Base-by-base conservation (phyloP, 2,329 filamentous ascomycete species). In the Beauveria medogensis region DNA sequence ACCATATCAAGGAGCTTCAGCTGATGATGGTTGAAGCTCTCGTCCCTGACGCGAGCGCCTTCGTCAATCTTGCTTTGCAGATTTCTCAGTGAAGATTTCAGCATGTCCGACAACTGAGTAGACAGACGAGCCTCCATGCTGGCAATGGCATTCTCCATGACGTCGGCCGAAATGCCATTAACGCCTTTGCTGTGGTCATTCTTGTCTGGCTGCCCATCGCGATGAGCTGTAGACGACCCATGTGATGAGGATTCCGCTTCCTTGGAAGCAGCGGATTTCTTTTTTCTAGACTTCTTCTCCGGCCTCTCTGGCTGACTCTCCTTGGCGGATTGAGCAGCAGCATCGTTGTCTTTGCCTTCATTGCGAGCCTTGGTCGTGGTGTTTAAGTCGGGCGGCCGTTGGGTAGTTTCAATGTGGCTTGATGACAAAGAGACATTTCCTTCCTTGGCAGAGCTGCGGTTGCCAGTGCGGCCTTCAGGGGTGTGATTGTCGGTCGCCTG, bases 41-140 rank as follows among this genome's bases (percentile, higher is more conserved):
- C 74, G 60, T 83, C 80, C 14, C 81, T 78, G 44, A 71, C 70
- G 50, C 77, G 75, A 46, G 80, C 77, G 53, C 96, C 92, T 54
- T 90, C 85, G 64, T 83, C 82, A 59, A 86, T 78, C 67, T 80
- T 85, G 68, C 83, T 78, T 60, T 88, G 79, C 64, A 90, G 80
- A 65, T 82, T 85, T 67, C 79, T 79, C 53, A 89, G 74, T 14
- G 84, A 80, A 18, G 84, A 80, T 57, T 80, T 80, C 60, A 90
- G 80, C 10, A 71, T 69, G 16, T 77, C 75, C 3, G 81, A 77
- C 60, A 84, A 73, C 62, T 78, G 78, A 48, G 72, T 69, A 60
- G 76, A 75, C 30, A 87, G 75, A 18, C 80, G 78, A 6, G 75
- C 70, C 67, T 84, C 82, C 66, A 85, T 78, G 54, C 77, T 77